Evolutionary conservation across 148 eudicot genomes (phyloP), one percentile per base, ranked within the genome.

Genomic region (Rhododendron ferrugineum): DNA sequence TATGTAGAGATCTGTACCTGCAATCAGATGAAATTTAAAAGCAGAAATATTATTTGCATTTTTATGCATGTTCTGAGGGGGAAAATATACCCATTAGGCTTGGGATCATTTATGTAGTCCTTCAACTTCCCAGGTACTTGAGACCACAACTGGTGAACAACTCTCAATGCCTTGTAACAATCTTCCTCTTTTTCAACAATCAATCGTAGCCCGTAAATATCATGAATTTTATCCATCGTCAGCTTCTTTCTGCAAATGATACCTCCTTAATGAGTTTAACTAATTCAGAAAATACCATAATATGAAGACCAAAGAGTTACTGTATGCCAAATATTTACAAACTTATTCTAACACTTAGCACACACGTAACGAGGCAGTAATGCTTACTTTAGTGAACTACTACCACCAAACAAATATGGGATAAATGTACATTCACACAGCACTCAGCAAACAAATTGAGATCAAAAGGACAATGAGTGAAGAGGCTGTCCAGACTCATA

Each of bases 141-240:
- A 91, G 92, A 83, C 99, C 99, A 95, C 82, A 97, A 88, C 86
- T 90, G 81, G 70, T 91, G 98, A 89, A 97, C 96, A 86, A 93
- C 88, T 66, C 88, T 73, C 80, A 97, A 89, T 30, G 98, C 99
- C 90, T 87, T 92, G 79, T 91, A 95, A 87, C 99, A 97, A 85
- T 95, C 99, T 58, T 93, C 98, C 88, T 94, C 93, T 36, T 91
- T 92, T 85, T 97, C 96, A 82, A 97, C 98, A 82, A 97, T 95
- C 93, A 97, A 88, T 36, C 99, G 93, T 36, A 97, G 85, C 58
- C 99, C 99, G 76, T 95, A 98, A 52, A 93, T 93, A 84, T 97
- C 99, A 89, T 97, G 98, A 50, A 97, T 89, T 89, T 97, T 91
- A 87, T 95, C 96, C 94, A 92, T 91, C 8, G 90, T 90, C 87